Evolutionary conservation across 805 yeast genomes (phyloP), one percentile per base, ranked within the genome.

Genomic region (Yamadazyma takamatsuzukensis): DNA sequence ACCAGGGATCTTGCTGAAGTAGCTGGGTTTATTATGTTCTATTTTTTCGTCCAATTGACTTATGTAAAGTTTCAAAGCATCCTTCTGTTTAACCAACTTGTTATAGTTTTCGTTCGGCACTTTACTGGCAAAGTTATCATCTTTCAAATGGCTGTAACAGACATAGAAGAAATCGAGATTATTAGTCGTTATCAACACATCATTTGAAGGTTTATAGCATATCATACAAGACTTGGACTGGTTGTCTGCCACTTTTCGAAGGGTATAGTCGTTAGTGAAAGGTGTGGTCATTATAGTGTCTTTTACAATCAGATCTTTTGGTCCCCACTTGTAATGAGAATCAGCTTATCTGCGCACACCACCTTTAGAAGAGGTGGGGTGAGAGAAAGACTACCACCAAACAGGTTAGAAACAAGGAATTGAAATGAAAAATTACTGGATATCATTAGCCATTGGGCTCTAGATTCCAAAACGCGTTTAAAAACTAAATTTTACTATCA

Each of bases 81-180:
- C 33, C 27, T 47, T 47, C 30, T 57, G 39, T 32, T 47, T 29
- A 27, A 46, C 34, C 21, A 64, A 43, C 33, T 43, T 47, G 26
- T 44, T 29, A 47, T 63, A 70, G 6, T 55, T 62, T 4, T 64
- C 59, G 9, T 61, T 54, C 27, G 62, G 61, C 2, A 56, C 33
- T 0, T 64, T 54, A 2, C 47, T 47, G 11, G 78, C 77, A 47
- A 76, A 77, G 11, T 61, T 54, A 9, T 47, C 53, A 46, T 76
- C 81, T 16, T 47, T 47, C 29, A 76, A 49, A 50, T 76, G 82
- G 4, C 54, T 32, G 5, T 54, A 54, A 48, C 82, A 76, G 3
- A 69, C 55, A 44, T 74, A 75, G 46, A 76, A 72, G 59, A 73
- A 75, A 47, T 76, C 82, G 3, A 49, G 56, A 27, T 68, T 68